These are phyloP conservation scores for Logfia minima DNA, from an alignment of 129 eudicot species.

Conservation along the genomic window DNA sequence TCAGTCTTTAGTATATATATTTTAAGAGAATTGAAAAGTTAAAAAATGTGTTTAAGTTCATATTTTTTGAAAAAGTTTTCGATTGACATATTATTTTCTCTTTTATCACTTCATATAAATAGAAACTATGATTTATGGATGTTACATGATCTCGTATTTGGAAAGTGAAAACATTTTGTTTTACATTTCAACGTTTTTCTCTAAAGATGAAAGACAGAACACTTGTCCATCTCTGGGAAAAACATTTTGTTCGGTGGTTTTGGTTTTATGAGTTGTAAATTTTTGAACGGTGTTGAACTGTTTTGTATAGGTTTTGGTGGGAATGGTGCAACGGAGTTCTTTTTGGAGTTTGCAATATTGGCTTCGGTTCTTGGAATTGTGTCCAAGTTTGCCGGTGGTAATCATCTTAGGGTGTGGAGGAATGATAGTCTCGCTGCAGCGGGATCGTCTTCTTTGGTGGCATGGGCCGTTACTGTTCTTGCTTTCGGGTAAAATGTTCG, in stretches of 20 bases:
- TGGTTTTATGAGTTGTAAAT: neutral
- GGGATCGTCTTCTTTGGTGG: constrained; percentile 66
- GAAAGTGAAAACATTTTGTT: too few relatives aligned
- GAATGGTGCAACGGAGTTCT: constrained; percentile 76
- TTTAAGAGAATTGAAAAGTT: too few relatives aligned
- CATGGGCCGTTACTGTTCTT: constrained; percentile 88
- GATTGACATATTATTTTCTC: too few relatives aligned
- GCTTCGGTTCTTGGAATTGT: constrained; percentile 74
- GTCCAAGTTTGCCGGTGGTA: constrained; percentile 79
- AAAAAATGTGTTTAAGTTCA: too few relatives aligned
- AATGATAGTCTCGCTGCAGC: constrained; percentile 92
- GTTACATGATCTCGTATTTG: too few relatives aligned
- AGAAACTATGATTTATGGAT: too few relatives aligned
- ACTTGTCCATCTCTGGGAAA: too few relatives aligned
- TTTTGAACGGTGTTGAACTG: neutral
- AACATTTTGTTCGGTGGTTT: neutral
- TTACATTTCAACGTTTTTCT: too few relatives aligned
- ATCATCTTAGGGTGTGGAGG: constrained; percentile 83
- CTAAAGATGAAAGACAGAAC: too few relatives aligned
- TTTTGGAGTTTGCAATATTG: constrained; percentile 61
- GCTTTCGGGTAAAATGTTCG: constrained; percentile 64
- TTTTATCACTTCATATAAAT: too few relatives aligned
- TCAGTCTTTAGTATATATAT: too few relatives aligned
- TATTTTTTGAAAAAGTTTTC: too few relatives aligned
- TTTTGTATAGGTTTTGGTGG: constrained; percentile 70